These are phyloP conservation scores for Bisporella sp. DNA, from an alignment of 2,329 filamentous ascomycete species.

Conservation along the genomic window DNA sequence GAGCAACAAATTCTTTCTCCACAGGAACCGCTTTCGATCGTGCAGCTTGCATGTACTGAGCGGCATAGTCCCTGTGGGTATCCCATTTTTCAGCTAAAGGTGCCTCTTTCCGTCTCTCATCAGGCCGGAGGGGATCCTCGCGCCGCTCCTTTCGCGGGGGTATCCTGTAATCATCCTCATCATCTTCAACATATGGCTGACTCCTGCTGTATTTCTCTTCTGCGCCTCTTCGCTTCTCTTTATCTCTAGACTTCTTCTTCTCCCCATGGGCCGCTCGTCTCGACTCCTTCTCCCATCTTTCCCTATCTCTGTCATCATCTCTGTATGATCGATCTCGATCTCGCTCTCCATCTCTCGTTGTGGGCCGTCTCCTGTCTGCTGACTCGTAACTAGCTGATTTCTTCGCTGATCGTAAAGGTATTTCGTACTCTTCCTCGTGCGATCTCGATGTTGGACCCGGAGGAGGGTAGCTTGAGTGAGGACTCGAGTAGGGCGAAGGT, in stretches of 20 bases:
- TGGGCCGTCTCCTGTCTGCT: slow-evolving; percentile 23
- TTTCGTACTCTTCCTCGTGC: slow-evolving; percentile 46
- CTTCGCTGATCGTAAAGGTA: slow-evolving; percentile 31
- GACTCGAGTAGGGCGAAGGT: slow-evolving; percentile 17
- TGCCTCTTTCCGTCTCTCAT: not conserved
- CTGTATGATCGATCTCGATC: slow-evolving; percentile 25
- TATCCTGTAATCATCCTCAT: slow-evolving; percentile 17
- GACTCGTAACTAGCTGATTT: slow-evolving; percentile 41
- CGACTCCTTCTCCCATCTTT: slow-evolving; percentile 24
- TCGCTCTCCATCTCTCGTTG: slow-evolving; percentile 27
- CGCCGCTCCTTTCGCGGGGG: slow-evolving; percentile 16
- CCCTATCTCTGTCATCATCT: slow-evolving; percentile 24
- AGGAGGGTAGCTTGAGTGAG: not conserved
- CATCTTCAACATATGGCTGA: slow-evolving; percentile 20
- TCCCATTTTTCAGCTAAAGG: slow-evolving; percentile 19
- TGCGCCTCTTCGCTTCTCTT: slow-evolving; percentile 30
- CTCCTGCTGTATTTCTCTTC: slow-evolving; percentile 23
- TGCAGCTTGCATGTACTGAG: slow-evolving; percentile 25
- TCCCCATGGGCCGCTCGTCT: slow-evolving; percentile 21
- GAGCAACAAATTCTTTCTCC: slow-evolving; percentile 11
- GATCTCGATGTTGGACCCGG: slow-evolving; percentile 22
- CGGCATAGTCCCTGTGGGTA: slow-evolving; percentile 19
- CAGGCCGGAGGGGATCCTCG: slow-evolving; percentile 11
- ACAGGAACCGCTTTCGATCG: slow-evolving; percentile 13
- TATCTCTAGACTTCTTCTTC: slow-evolving; percentile 30